Evolutionary conservation across 345 rosid species (phyloP).

Genomic region (Syzygium grande): DNA sequence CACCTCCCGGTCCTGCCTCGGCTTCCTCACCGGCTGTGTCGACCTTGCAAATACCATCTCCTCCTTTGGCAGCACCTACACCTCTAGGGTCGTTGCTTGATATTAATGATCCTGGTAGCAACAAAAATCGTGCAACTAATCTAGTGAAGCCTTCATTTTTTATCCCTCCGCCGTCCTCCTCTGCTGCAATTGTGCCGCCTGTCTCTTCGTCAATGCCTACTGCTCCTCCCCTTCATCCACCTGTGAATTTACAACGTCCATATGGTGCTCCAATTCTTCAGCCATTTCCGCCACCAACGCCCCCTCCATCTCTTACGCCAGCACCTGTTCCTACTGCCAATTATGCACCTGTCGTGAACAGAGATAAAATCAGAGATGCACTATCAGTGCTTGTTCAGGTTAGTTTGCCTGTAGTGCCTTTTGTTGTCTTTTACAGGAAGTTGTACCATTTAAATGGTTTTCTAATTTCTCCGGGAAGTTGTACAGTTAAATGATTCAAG

Average conservation of each 20-base stretch:
- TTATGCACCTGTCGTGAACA: slow-evolving; percentile 41
- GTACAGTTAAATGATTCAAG: neutral
- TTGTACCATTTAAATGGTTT: too few relatives aligned
- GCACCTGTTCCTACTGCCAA: slow-evolving; percentile 21
- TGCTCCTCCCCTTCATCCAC: slow-evolving; percentile 53
- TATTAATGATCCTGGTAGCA: slow-evolving; percentile 28
- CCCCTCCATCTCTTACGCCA: slow-evolving; percentile 86
- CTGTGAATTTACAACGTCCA: slow-evolving; percentile 43
- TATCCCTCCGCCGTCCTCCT: slow-evolving; percentile 42
- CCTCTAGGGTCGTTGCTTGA: slow-evolving; percentile 45
- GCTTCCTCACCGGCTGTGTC: slow-evolving; percentile 27
- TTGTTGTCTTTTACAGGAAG: neutral
- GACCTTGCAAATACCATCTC: slow-evolving; percentile 39
- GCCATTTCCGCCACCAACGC: slow-evolving; percentile 92
- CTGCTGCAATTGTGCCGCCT: slow-evolving; percentile 29
- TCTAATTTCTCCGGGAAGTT: neutral
- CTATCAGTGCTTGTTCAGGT: slow-evolving; percentile 74
- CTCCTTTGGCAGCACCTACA: slow-evolving; percentile 31
- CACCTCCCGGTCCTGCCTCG: slow-evolving; percentile 32
- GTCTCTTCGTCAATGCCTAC: slow-evolving; percentile 41
- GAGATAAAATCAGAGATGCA: slow-evolving; percentile 76
- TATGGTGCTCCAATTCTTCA: slow-evolving; percentile 87
- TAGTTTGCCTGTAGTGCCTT: slow-evolving; percentile 10
- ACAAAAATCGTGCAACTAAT: slow-evolving; percentile 31
- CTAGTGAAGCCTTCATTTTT: slow-evolving; percentile 70